A percentile compares a stretch with the other conserved stretches of the same genome.
Evolutionary conservation across 129 eudicot species (phyloP).

Genomic region (Artemisia argyi): DNA sequence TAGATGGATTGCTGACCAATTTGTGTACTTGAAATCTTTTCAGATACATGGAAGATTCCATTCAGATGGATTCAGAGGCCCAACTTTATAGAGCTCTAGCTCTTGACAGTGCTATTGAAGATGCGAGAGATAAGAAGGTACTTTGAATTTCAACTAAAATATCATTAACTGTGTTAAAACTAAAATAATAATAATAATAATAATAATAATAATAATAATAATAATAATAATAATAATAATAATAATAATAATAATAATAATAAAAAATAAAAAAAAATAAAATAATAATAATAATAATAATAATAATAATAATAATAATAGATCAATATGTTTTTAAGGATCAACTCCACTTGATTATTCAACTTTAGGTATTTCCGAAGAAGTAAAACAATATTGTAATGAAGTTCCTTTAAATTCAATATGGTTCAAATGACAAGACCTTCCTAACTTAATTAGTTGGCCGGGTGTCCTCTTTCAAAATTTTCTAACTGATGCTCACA

Average conservation of each 20-base stretch:
- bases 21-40: too few relatives aligned
- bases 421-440: neutral
- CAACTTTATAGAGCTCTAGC: neutral
- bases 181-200: neutral
- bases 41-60: too few relatives aligned
- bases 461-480: neutral
- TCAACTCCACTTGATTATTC: neutral
- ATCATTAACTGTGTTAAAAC: too few relatives aligned
- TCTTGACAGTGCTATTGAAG: neutral
- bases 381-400: neutral
- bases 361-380: too few relatives aligned
- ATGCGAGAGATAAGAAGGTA: constrained; percentile 12
- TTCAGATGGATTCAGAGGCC: neutral
- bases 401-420: neutral
- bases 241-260: too few relatives aligned
- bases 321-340: neutral
- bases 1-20: too few relatives aligned
- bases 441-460: neutral
- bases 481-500: too few relatives aligned
- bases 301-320: neutral
- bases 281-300: too few relatives aligned
- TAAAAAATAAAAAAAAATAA: neutral
- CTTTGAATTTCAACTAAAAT: neutral
- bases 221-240: neutral
- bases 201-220: too few relatives aligned